Percentiles rank a stretch among this genome's conserved stretches.
Evolutionary conservation across 2,329 filamentous ascomycete genomes (phyloP).

Genomic region (Trichophyton schoenleinii): DNA sequence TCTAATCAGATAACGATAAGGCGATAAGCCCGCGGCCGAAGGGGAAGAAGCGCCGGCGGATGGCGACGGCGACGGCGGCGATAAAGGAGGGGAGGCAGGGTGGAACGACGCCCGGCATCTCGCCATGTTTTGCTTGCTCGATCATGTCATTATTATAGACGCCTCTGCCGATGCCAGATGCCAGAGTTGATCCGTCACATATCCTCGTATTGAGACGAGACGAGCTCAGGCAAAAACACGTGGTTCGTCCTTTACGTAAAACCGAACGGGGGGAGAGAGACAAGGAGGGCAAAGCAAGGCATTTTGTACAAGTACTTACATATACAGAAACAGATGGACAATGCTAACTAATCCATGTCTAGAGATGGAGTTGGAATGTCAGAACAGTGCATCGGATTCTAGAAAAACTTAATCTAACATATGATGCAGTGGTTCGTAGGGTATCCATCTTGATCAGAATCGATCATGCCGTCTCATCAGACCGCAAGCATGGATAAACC

Average conservation of each 20-base stretch:
- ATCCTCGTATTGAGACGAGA: not conserved
- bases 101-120: too few relatives aligned
- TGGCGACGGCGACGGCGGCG: too few relatives aligned
- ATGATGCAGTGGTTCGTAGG: not conserved
- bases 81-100: too few relatives aligned
- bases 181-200: not conserved
- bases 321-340: too few relatives aligned
- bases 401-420: not conserved
- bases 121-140: too few relatives aligned
- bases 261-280: not conserved
- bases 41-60: not conserved
- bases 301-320: too few relatives aligned
- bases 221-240: not conserved
- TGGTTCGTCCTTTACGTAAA: too few relatives aligned
- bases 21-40: not conserved
- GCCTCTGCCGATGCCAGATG: too few relatives aligned
- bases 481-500: not conserved
- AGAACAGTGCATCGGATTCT: not conserved
- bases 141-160: too few relatives aligned
- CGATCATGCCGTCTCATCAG: not conserved
- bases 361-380: not conserved
- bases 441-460: not conserved
- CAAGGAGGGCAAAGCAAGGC: too few relatives aligned
- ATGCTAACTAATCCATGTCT: too few relatives aligned
- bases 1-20: constrained; percentile 4